These are phyloP conservation scores for Penicillium sp. DNA, from an alignment of 2,329 filamentous ascomycete genomes.

Conservation along the genomic window DNA sequence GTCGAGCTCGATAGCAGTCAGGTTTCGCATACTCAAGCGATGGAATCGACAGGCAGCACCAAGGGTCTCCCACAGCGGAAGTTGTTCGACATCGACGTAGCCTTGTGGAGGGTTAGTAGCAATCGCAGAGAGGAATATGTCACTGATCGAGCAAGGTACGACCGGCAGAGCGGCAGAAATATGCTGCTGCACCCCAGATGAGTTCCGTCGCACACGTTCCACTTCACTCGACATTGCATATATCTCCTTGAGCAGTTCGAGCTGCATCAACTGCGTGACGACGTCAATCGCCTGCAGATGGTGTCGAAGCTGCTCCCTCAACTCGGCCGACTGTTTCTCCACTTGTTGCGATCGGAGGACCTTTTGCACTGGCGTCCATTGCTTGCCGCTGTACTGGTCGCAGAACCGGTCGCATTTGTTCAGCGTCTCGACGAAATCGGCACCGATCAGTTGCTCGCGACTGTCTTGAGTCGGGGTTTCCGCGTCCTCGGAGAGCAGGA, in stretches of 20 bases:
- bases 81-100: neutral
- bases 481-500: neutral
- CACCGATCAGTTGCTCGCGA: neutral
- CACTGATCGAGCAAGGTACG: neutral
- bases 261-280: neutral
- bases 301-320: neutral
- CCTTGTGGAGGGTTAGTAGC: neutral
- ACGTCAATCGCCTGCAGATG: neutral
- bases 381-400: neutral
- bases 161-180: neutral
- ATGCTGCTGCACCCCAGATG: neutral
- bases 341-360: neutral
- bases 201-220: neutral
- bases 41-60: neutral
- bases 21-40: neutral
- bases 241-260: neutral
- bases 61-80: neutral
- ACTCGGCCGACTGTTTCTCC: neutral
- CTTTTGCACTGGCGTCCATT: neutral
- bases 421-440: neutral
- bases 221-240: neutral
- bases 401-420: neutral
- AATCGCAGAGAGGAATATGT: neutral
- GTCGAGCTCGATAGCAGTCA: neutral
- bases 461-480: neutral